phyloP scores from a whole-genome alignment of 306 rosid species.

The Prunus mume region DNA sequence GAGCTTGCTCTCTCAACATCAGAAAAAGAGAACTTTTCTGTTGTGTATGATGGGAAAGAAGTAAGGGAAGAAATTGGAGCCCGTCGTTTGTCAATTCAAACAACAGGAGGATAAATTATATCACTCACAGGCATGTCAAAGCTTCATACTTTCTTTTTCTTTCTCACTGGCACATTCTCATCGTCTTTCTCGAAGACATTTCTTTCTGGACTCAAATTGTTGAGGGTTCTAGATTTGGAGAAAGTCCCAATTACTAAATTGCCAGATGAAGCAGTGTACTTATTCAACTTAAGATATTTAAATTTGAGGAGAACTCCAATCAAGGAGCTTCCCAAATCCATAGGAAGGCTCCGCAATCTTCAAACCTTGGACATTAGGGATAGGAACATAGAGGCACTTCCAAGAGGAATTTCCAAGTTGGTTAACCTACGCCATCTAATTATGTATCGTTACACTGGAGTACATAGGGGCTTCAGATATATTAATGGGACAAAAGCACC shows the following conservation, averaged over 20 bases:
- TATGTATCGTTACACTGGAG: not conserved
- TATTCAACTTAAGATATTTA: conserved; percentile 23
- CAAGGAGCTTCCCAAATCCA: conserved; percentile 22
- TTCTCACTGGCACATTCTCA: not conserved
- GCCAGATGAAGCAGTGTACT: not conserved
- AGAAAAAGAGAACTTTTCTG: conserved; percentile 4
- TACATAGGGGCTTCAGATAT: not conserved
- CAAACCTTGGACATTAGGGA: conserved; percentile 13
- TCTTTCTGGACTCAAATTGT: not conserved
- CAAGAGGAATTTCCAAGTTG: conserved; percentile 6
- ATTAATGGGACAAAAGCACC: not conserved
- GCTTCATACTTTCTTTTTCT: conserved; percentile 12
- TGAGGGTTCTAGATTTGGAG: conserved; percentile 23
- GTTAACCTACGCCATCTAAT: not conserved
- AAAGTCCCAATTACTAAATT: not conserved
- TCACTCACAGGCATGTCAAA: conserved; percentile 4
- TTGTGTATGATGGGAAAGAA: not conserved
- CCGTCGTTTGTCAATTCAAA: conserved; percentile 8
- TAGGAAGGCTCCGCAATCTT: conserved; percentile 22
- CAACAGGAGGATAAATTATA: not conserved
- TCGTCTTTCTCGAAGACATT: not conserved
- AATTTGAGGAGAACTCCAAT: conserved; percentile 11
- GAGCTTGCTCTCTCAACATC: conserved; percentile 13
- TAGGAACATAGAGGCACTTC: conserved; percentile 8
- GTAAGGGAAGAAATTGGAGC: not conserved